Evolutionary conservation across 345 rosid genomes (phyloP).

Genomic region (Theobroma cacao): DNA sequence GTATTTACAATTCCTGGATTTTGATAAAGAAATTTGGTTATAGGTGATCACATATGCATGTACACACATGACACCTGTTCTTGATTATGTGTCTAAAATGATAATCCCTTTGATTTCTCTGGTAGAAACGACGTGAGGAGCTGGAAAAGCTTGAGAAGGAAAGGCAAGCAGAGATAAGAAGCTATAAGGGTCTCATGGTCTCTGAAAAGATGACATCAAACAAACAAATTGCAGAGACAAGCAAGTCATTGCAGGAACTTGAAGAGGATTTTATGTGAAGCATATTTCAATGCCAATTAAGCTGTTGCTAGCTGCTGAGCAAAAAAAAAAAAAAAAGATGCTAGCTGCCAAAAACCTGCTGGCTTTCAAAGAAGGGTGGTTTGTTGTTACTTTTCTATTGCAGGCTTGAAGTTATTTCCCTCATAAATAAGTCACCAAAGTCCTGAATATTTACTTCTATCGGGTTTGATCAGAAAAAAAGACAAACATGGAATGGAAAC

Average conservation of each 20-base stretch:
- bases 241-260: constrained; percentile 86
- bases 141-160: constrained; percentile 90
- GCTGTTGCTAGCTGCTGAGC: constrained; percentile 13
- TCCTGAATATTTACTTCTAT: neutral
- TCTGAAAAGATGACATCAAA: constrained; percentile 93
- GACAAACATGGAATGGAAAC: neutral
- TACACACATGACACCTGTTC: neutral
- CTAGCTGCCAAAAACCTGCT: constrained; percentile 11
- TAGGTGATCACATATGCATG: neutral
- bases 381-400: constrained; percentile 17
- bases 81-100: neutral
- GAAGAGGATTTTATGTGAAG: constrained; percentile 96
- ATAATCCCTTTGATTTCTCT: constrained; percentile 3
- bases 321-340: too few species aligned
- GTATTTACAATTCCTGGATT: neutral
- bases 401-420: constrained; percentile 20
- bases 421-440: constrained; percentile 21
- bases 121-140: constrained; percentile 90
- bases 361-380: constrained; percentile 24
- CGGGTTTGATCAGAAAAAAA: constrained; percentile 5
- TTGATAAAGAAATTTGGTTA: neutral
- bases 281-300: constrained; percentile 8
- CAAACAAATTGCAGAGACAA: constrained; percentile 80
- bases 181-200: constrained; percentile 98
- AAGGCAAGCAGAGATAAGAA: constrained; percentile 84